Evolutionary conservation across 371 early-diverging fungal genomes (phyloP).

Genomic region (Smittium mucronatum): DNA sequence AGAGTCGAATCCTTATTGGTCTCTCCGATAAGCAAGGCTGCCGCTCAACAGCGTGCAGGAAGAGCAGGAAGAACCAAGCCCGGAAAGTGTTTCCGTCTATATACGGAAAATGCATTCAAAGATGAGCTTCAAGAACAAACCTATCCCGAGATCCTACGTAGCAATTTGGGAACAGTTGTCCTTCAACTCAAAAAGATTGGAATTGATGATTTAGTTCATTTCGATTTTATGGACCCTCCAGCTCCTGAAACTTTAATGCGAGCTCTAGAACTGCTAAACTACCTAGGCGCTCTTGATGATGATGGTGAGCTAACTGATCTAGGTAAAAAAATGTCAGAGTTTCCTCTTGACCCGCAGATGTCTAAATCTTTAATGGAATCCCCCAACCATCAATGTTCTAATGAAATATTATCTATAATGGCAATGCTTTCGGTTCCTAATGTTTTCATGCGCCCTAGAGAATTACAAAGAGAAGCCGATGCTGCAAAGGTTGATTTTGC

Average conservation of each 20-base stretch:
- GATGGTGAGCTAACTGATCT: constrained; percentile 70
- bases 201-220: constrained; percentile 78
- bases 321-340: constrained; percentile 74
- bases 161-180: constrained; percentile 71
- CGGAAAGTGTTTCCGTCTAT: constrained; percentile 90
- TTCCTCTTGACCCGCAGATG: constrained; percentile 85
- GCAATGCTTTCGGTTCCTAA: constrained; percentile 84
- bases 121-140: constrained; percentile 73
- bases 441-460: constrained; percentile 79
- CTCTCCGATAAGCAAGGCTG: constrained; percentile 61
- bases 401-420: constrained; percentile 85
- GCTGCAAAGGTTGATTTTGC: constrained; percentile 84
- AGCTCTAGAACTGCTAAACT: constrained; percentile 77
- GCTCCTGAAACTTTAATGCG: constrained; percentile 85
- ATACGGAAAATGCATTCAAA: constrained; percentile 74
- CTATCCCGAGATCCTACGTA: constrained; percentile 79
- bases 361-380: constrained; percentile 72
- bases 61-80: constrained; percentile 82
- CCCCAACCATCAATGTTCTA: constrained; percentile 71
- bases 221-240: constrained; percentile 91
- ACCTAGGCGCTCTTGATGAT: constrained; percentile 77
- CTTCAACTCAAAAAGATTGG: constrained; percentile 78
- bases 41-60: constrained; percentile 77
- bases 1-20: constrained; percentile 67
- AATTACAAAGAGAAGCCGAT: constrained; percentile 75